Base-by-base conservation (phyloP, 495 filamentous ascomycete genomes). In the Aspergillus bertholletiae region DNA sequence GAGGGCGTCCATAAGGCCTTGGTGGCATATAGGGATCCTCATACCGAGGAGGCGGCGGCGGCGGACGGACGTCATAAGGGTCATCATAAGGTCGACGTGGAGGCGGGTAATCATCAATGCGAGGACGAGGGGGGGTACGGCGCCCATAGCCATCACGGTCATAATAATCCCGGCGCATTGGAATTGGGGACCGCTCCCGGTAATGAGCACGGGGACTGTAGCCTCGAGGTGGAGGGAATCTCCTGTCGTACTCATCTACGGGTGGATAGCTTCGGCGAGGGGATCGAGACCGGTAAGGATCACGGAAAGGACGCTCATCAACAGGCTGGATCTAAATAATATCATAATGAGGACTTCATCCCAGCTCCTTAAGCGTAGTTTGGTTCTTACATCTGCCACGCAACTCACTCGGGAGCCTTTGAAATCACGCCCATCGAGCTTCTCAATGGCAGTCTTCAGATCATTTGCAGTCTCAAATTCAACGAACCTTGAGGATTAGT, bases 391-490 rank as follows among this genome's bases (percentile, higher is more conserved):
- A 76, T 96, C 92, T 54, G 90, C 83, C 58, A 88, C 74, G 68
- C 94, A 98, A 49, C 75, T 84, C 50, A 98, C 92, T 59, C 82
- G 79, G 46, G 81, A 79, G 56, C 89, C 90, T 74, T 97, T 96
- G 75, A 97, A 97, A 57, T 95, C 90, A 61, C 84, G 85, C 58
- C 82, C 82, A 64, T 98, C 93, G 41, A 98, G 85, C 70, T 96
- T 96, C 65, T 96, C 87, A 53, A 97, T 88, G 34, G 95, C 94
- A 37, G 85, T 84, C 69, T 89, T 91, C 52, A 98, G 77, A 69
- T 98, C 94, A 51, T 82, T 84, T 27, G 87, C 86, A 46, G 90
- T 96, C 74, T 98, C 95, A 63, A 96, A 98, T 69, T 98, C 94
- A 62, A 98, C 94, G 72, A 97, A 97, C 67, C 95, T 97, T 70